Percentiles rank a stretch among this genome's conserved stretches.
Conservation (phyloP, 805 yeast species). For the Candida rishiriensis region DNA sequence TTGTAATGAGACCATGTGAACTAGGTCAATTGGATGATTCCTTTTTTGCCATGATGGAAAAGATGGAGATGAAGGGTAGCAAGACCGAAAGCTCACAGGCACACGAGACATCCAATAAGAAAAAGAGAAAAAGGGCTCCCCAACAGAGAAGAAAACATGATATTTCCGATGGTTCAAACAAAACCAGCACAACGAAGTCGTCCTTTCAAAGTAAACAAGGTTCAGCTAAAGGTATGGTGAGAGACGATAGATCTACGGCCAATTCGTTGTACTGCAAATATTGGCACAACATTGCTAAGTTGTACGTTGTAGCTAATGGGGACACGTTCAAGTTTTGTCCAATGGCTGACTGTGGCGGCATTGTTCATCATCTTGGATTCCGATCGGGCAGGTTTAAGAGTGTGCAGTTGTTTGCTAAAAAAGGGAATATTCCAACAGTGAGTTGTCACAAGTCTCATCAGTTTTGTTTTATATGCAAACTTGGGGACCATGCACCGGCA, state of each 20-base stretch:
- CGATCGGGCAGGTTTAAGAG: conserved; percentile 25
- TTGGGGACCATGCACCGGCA: conserved; percentile 76
- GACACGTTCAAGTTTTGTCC: conserved; percentile 72
- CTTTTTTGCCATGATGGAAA: conserved; percentile 2
- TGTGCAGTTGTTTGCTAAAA: conserved; percentile 23
- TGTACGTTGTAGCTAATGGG: conserved; percentile 47
- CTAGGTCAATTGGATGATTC: conserved; percentile 28
- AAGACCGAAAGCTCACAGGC: conserved; percentile 1
- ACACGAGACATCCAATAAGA: conserved; percentile 13
- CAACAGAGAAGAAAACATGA: conserved; percentile 7
- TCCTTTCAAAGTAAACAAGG: conserved; percentile 22
- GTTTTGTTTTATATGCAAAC: conserved; percentile 75
- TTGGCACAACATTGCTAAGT: conserved; percentile 40
- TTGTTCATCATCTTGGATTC: conserved; percentile 39
- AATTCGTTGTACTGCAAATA: conserved; percentile 31
- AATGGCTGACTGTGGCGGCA: conserved; percentile 66
- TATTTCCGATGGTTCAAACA: conserved; percentile 4
- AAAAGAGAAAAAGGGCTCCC: conserved; percentile 20
- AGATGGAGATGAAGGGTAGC: conserved; percentile 9
- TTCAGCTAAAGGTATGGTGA: conserved; percentile 20
- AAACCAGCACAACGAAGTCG: conserved; percentile 11
- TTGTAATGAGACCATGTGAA: conserved; percentile 40
- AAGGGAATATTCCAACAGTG: conserved; percentile 57
- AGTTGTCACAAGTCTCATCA: conserved; percentile 60
- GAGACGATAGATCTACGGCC: conserved; percentile 20